phyloP scores from a whole-genome alignment of 305 asterid genomes.

The Fraxinus dipetala region DNA sequence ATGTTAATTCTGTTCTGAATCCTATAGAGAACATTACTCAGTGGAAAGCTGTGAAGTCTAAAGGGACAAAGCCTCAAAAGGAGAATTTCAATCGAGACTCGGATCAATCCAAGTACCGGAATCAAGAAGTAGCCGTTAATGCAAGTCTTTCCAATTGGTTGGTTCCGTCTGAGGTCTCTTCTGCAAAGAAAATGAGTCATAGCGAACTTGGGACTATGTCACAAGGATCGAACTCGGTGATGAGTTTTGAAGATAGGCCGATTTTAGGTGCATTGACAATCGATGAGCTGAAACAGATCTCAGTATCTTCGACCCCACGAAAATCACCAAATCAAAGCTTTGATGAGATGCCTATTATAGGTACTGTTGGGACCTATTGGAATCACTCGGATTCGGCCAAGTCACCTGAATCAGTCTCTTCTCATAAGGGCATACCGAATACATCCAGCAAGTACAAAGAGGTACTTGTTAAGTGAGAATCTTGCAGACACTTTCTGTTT shows the following conservation, averaged over 20 bases:
- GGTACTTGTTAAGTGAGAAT: constrained; percentile 38
- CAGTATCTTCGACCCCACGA: constrained; percentile 54
- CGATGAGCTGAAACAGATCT: constrained; percentile 78
- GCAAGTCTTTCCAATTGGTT: constrained; percentile 92
- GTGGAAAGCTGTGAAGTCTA: constrained; percentile 76
- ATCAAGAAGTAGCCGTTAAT: constrained; percentile 66
- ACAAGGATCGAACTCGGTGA: constrained; percentile 42
- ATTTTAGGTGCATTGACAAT: constrained; percentile 89
- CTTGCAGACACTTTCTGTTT: not conserved
- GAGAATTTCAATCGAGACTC: constrained; percentile 59
- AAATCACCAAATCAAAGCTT: constrained; percentile 41
- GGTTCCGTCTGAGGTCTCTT: constrained; percentile 44
- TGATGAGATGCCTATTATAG: constrained; percentile 85
- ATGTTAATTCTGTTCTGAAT: constrained; percentile 73
- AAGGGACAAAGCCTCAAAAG: constrained; percentile 56
- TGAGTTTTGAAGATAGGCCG: constrained; percentile 78
- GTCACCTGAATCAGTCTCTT: constrained; percentile 25
- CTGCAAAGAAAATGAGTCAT: constrained; percentile 37
- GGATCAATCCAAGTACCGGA: constrained; percentile 29
- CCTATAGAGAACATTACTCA: constrained; percentile 84
- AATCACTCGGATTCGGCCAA: constrained; percentile 38
- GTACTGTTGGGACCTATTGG: constrained; percentile 88
- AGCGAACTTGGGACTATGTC: constrained; percentile 43
- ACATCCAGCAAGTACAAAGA: constrained; percentile 83
- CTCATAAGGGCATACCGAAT: constrained; percentile 74